Evolutionary conservation across 495 filamentous ascomycete species (phyloP), one percentile per base, ranked within the genome.

Genomic region (Oidiodendron maius): DNA sequence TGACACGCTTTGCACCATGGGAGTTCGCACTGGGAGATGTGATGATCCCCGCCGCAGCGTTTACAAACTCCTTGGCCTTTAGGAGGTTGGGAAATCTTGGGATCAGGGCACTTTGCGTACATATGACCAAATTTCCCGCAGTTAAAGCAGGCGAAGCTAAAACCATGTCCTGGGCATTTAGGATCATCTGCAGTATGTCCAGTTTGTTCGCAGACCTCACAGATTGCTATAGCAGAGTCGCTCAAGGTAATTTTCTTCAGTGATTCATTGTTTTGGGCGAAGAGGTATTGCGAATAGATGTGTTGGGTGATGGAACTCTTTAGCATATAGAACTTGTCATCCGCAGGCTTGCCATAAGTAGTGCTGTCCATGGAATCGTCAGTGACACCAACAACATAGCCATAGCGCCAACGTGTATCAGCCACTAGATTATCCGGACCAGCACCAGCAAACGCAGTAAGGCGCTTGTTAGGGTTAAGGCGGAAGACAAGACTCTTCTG

Each of bases 401-500:
- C 44, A 15, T 49, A 30, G 6, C 13, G 50, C 11, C 8, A 34
- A 11, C 48, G 40, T 5, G 46, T 28, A n/a, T 41, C 28, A 17
- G 46, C 46, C 5, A 49, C 46, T 16, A 49, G 39, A 22, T 16
- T 15, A 16, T 42, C 24, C 5, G 4, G 4, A 18, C 6, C 13
- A 3, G 30, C 30, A 8, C 28, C 26, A 10, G 16, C 13, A 37
- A 46, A 46, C 3, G 16, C 6, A 15, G 44, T 46, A 4, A 35
- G 11, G 13, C 23, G 16, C 13, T 5, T 9, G 23, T 37, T 21
- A 35, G 44, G 44, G 16, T 8, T 35, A 3, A 37, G 3, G 3
- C 16, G 3, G 30, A 35, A 28, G 44, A 46, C 17, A 4, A 44
- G 18, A 17, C 15, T 16, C 21, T 28, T 32, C 10, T 24, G 22